Base-by-base conservation (phyloP, 345 rosid genomes). In the Corchorus olitorius region DNA sequence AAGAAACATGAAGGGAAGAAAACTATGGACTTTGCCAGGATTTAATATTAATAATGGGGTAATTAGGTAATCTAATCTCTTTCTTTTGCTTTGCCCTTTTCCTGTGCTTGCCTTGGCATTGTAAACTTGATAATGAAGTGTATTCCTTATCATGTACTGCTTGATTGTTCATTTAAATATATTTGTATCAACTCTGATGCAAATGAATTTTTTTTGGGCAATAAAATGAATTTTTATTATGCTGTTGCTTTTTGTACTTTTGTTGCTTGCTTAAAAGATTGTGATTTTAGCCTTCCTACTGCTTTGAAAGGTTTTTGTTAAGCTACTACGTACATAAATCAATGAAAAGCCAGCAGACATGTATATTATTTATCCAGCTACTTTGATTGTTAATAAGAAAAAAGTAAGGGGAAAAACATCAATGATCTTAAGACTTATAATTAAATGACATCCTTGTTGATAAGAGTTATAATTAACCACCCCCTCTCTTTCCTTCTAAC, bases 1-100 rank as follows among this genome's bases (percentile, higher is more conserved):
- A 82, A 75, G 53, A 75, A 58, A 17, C 83, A 79, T 54, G 76
- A 82, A 0, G 83, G 85, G 19, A 84, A 84, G 74, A 72, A 75
- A 46, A 56, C 81, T 3, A 20, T 76, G 12, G 81, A 84, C 33
- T 74, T 43, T 54, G 75, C 75, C 45, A 76, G 19, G 56, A n/a
- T n/a, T n/a, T n/a, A n/a, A n/a, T n/a, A n/a, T n/a, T n/a, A n/a
- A n/a, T n/a, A n/a, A n/a, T n/a, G n/a, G n/a, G n/a, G n/a, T n/a
- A n/a, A n/a, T n/a, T n/a, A n/a, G n/a, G n/a, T n/a, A n/a, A 83
- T 27, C 27, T 27, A 27, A 46, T 70, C 17, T 46, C 54, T 13
- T 59, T 79, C 5, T n/a, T 9, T 16, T 17, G 73, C 73, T 33
- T 1, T 49, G 43, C 39, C 13, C 64, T 59, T 59, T 59, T 59